Evolutionary conservation across 2,329 filamentous ascomycete species (phyloP).

Genomic region (Botrytis cinerea): DNA sequence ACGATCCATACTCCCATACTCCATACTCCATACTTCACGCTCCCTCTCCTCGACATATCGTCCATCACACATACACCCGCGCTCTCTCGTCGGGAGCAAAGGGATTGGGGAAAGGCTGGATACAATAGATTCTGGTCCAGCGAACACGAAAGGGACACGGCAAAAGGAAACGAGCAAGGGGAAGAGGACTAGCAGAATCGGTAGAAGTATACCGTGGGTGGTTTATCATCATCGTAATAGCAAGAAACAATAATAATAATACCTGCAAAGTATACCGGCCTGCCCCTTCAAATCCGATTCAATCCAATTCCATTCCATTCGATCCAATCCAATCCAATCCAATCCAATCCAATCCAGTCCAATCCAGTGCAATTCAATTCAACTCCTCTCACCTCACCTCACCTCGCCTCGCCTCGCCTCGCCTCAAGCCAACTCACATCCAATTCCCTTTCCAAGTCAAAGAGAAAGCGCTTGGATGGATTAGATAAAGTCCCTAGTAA

Average conservation of each 20-base stretch:
- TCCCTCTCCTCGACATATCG: neutral
- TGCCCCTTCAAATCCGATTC: no score
- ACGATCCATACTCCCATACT: no score
- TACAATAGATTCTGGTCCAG: neutral
- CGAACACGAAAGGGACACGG: no score
- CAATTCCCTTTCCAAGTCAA: conserved; percentile 1
- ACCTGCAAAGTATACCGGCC: neutral
- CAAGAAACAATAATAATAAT: neutral
- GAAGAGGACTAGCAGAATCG: neutral
- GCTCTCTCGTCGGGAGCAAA: no score
- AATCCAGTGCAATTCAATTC: no score
- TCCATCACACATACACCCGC: neutral
- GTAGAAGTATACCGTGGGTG: no score
- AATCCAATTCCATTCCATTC: no score
- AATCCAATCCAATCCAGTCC: no score
- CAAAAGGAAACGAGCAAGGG: neutral
- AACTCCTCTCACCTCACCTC: no score
- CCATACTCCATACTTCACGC: no score
- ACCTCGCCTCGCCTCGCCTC: no score
- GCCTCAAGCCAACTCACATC: neutral
- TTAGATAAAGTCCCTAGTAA: neutral
- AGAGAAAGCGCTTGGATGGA: conserved; percentile 8
- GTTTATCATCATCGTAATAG: no score
- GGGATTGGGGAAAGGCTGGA: neutral
- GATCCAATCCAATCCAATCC: neutral